These are phyloP conservation scores for Backusella tarrabulga DNA, from an alignment of 192 early-diverging fungal genomes.

Conservation along the genomic window DNA sequence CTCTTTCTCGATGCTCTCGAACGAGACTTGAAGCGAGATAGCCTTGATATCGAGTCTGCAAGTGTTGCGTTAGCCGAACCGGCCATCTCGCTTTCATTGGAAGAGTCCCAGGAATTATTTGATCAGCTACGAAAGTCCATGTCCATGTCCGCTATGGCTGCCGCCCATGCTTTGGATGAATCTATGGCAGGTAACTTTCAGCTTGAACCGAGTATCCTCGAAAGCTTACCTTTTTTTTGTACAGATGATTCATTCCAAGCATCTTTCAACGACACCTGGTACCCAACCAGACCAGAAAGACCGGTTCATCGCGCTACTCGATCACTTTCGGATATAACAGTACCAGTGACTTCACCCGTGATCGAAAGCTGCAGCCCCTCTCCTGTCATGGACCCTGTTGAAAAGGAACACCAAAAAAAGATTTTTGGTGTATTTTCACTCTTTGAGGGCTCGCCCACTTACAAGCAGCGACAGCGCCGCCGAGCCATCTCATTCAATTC, in stretches of 20 bases:
- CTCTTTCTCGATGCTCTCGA: conserved; percentile 96
- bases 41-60: conserved; percentile 79
- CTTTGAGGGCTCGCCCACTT: conserved; percentile 70
- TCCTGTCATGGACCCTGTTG: not conserved
- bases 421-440: conserved; percentile 57
- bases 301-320: not conserved
- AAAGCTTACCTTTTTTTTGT: conserved; percentile 2
- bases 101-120: conserved; percentile 28
- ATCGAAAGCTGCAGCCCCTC: not conserved
- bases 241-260: not conserved
- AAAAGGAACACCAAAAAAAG: conserved; percentile 7
- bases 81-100: conserved; percentile 50
- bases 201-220: not conserved
- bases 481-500: conserved; percentile 39
- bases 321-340: not conserved
- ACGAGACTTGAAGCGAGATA: conserved; percentile 92
- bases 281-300: not conserved
- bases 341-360: not conserved
- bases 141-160: conserved; percentile 20
- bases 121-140: conserved; percentile 29
- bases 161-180: conserved; percentile 11
- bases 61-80: conserved; percentile 68
- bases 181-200: conserved; percentile 5
- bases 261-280: not conserved
- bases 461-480: conserved; percentile 64